Percentiles rank a stretch among this genome's conserved stretches.
phyloP scores from a whole-genome alignment of 2,329 filamentous ascomycete genomes.

The Xylaria arbuscula region DNA sequence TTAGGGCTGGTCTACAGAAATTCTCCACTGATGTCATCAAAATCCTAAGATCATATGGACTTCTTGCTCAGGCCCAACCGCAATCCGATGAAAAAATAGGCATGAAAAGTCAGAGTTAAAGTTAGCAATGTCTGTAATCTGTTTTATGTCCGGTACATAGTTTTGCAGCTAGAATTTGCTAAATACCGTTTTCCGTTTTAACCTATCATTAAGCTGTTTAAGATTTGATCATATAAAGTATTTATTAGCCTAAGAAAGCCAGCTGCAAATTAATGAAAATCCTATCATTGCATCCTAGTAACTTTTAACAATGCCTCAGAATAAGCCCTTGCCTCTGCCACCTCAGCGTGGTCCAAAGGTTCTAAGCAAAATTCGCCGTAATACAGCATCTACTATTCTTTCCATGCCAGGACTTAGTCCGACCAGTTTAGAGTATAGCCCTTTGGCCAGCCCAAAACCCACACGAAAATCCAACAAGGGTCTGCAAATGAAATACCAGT shows the following conservation, averaged over 20 bases:
- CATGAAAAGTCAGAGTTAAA: neutral
- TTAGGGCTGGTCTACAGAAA: conserved; percentile 13
- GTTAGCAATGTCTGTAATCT: neutral
- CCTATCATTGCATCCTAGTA: neutral
- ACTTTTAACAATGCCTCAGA: neutral
- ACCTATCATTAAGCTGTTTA: neutral
- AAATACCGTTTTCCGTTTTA: conserved; percentile 1
- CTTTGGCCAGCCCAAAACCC: neutral
- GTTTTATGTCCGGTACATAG: conserved; percentile 5
- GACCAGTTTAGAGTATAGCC: conserved; percentile 5
- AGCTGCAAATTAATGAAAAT: neutral
- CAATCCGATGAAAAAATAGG: conserved; percentile 2
- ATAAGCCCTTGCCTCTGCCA: neutral
- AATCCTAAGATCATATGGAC: conserved; percentile 3
- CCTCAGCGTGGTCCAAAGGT: neutral
- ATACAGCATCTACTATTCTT: neutral
- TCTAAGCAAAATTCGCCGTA: conserved; percentile 1
- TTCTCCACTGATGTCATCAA: conserved; percentile 12
- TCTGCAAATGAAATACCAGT: neutral
- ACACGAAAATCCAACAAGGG: neutral
- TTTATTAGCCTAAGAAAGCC: neutral
- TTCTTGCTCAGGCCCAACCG: conserved; percentile 2
- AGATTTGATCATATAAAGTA: conserved; percentile 3
- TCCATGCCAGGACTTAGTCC: neutral
- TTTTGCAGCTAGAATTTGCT: neutral